Evolutionary conservation across 345 rosid genomes (phyloP), one percentile per base, ranked within the genome.

Genomic region (Viola odorata): DNA sequence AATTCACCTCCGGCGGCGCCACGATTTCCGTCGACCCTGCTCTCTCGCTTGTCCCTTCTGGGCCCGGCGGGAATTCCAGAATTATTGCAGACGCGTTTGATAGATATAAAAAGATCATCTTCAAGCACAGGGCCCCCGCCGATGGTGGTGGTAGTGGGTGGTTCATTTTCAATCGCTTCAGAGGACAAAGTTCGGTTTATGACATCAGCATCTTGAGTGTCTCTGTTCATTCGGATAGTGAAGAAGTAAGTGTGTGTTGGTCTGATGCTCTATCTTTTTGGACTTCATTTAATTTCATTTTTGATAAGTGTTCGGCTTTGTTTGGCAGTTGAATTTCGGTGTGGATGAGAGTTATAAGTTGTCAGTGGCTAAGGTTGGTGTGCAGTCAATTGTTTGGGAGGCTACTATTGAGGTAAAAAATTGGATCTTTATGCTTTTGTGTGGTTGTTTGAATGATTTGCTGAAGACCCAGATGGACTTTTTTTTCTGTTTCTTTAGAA

Each of bases 11-110:
- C 63, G 91, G 99, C 53, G 50, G 65, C 56, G 69, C 55, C 38
- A 78, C 91, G 5, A 77, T 94, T 77, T 78, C 96, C 49, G 76
- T 90, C 48, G 90, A 84, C 72, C 96, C 99, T 0, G 37, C 55
- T 6, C 63, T 88, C n/a, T 62, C 76, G 14, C 79, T 90, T 48
- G 65, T 65, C 62, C 68, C 67, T 38, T 74, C 67, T 41, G 96
- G 96, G 10, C 11, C 60, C 37, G 94, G 91, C 1, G 84, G 87
- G 0, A 57, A 53, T 40, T 94, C 88, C 12, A 52, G 63, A 48
- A 83, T 86, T 49, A 55, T 90, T 57, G 66, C 60, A 51, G 86
- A 80, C 37, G 97, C 85, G 4, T 94, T 94, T 51, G 85, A 81
- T 7, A 81, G 99, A 55, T 94, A 88, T 57, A 80, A 50, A 62